Conservation (phyloP, 1,139 yeast species). For the Candida glucosophila region DNA sequence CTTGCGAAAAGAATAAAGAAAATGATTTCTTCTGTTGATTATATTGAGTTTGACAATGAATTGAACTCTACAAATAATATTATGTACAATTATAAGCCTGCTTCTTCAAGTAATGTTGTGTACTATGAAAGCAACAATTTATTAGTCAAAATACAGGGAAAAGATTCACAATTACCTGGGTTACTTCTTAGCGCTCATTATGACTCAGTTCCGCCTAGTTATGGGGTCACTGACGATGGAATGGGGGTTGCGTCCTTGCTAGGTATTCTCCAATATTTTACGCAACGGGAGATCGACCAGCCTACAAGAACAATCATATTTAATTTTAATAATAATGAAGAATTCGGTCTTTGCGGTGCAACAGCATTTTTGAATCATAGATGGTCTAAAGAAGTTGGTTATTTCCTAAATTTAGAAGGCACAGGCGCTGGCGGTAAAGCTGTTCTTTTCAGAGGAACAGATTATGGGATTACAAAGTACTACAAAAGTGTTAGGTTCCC, state of each 20-base stretch:
- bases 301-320: slow-evolving; percentile 70
- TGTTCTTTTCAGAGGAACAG: slow-evolving; percentile 74
- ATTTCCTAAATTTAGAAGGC: slow-evolving; percentile 84
- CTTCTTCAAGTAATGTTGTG: slow-evolving; percentile 34
- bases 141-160: slow-evolving; percentile 63
- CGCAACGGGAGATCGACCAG: slow-evolving; percentile 28
- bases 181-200: slow-evolving; percentile 76
- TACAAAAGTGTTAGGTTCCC: slow-evolving; percentile 52
- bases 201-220: slow-evolving; percentile 83
- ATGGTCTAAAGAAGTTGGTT: slow-evolving; percentile 57
- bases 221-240: slow-evolving; percentile 91
- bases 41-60: slow-evolving; percentile 46
- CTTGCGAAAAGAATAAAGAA: slow-evolving; percentile 36
- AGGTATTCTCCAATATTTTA: slow-evolving; percentile 52
- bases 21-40: slow-evolving; percentile 17
- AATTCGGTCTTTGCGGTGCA: slow-evolving; percentile 84
- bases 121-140: slow-evolving; percentile 79
- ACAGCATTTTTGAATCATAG: slow-evolving; percentile 65
- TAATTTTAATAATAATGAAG: slow-evolving; percentile 87
- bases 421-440: slow-evolving; percentile 94
- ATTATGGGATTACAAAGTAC: slow-evolving; percentile 49
- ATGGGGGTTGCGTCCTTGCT: slow-evolving; percentile 82
- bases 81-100: slow-evolving; percentile 40
- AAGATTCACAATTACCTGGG: slow-evolving; percentile 49
- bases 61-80: slow-evolving; percentile 31